phyloP scores from a whole-genome alignment of 169 alveolate species.

The Babesia caballi region DNA sequence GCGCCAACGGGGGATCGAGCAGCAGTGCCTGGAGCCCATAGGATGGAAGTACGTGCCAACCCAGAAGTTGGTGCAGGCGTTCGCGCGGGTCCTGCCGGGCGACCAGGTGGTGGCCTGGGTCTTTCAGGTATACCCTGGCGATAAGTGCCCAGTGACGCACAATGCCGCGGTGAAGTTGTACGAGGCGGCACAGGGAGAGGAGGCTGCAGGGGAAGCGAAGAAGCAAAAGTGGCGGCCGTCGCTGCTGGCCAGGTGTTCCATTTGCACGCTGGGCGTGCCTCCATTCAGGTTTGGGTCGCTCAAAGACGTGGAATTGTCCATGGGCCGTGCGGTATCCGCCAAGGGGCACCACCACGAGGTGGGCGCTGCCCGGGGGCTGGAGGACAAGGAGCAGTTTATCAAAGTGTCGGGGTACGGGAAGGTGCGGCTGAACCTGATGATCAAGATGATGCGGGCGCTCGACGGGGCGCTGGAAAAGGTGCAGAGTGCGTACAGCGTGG shows the following conservation, averaged over 20 bases:
- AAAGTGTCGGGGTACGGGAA: slow-evolving; percentile 10
- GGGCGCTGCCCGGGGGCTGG: neutral
- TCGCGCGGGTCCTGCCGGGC: neutral
- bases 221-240: too few relatives aligned
- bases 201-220: too few relatives aligned
- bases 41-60: slow-evolving; percentile 44
- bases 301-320: neutral
- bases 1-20: neutral
- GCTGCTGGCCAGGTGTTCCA: neutral
- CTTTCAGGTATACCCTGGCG: slow-evolving; percentile 30
- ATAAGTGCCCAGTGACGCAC: slow-evolving; percentile 21
- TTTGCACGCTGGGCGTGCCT: neutral
- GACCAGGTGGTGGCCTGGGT: neutral
- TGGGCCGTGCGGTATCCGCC: neutral
- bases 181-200: too few relatives aligned
- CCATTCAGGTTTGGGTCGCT: neutral
- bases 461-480: neutral
- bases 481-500: neutral
- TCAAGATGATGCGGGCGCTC: slow-evolving; percentile 2
- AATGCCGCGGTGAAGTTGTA: neutral
- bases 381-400: neutral
- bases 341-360: too few relatives aligned
- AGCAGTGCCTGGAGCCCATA: neutral
- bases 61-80: neutral
- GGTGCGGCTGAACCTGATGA: neutral